phyloP scores from a whole-genome alignment of 2,329 filamentous ascomycete genomes.

The Sordariomycetes sp. region DNA sequence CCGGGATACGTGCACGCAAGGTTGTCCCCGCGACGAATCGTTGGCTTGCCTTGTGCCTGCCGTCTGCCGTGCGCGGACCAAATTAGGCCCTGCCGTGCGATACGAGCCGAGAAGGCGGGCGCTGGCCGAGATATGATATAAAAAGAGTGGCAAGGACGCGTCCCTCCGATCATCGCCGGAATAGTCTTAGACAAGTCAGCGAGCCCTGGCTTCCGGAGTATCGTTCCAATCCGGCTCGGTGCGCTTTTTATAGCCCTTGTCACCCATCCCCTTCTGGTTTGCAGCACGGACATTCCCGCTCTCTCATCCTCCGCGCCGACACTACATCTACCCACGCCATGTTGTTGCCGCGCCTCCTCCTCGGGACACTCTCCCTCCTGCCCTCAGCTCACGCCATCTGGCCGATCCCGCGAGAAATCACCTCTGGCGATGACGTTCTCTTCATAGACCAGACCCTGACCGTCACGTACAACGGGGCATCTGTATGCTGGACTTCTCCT shows the following conservation, averaged over 20 bases:
- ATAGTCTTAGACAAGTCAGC: too few species aligned
- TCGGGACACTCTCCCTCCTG: conserved; percentile 23
- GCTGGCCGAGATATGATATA: neutral
- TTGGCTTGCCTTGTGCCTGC: neutral
- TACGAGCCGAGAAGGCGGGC: neutral
- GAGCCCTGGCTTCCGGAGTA: too few species aligned
- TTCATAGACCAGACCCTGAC: conserved; percentile 37
- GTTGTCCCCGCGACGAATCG: neutral
- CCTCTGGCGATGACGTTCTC: conserved; percentile 35
- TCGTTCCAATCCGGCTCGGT: too few species aligned
- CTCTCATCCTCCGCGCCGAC: neutral
- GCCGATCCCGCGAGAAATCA: conserved; percentile 38
- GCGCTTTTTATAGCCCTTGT: neutral
- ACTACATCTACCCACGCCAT: neutral
- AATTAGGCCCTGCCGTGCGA: neutral
- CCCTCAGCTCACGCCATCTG: conserved; percentile 37
- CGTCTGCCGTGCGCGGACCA: neutral
- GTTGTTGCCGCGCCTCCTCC: conserved; percentile 4
- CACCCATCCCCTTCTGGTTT: neutral
- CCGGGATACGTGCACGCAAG: neutral
- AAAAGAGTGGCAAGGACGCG: neutral
- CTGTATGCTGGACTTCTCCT: conserved; percentile 33
- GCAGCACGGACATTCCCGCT: neutral
- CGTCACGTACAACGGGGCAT: conserved; percentile 44
- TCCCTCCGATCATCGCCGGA: too few species aligned